Evolutionary conservation across 73 alveolate genomes (phyloP).

Genomic region (Paramecium sonneborni): DNA sequence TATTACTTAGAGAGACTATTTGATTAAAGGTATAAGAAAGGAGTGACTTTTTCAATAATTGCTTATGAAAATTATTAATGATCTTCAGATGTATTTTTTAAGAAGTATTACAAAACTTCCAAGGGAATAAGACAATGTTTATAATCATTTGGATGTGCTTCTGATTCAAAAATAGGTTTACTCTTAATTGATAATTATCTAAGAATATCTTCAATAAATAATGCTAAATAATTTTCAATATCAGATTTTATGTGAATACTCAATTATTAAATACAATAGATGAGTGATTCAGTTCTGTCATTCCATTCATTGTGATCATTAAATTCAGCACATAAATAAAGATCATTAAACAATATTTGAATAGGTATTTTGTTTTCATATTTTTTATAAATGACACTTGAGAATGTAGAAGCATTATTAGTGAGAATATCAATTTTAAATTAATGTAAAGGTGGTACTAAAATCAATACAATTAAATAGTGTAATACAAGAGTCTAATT

Average conservation of each 20-base stretch:
- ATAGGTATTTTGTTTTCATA: neutral
- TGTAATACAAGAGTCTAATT: slow-evolving; percentile 47
- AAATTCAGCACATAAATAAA: neutral
- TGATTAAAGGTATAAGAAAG: slow-evolving; percentile 3
- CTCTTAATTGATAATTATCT: neutral
- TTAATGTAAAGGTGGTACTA: slow-evolving; percentile 58
- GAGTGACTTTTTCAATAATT: slow-evolving; percentile 2
- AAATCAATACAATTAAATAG: neutral
- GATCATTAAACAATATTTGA: neutral
- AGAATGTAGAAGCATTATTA: slow-evolving; percentile 46
- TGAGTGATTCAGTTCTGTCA: neutral
- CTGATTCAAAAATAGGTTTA: neutral
- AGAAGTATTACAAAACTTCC: slow-evolving; percentile 7
- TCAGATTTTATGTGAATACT: slow-evolving; percentile 15
- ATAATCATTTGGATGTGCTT: neutral
- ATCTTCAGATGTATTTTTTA: slow-evolving; percentile 34
- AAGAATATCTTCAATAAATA: slow-evolving; percentile 9
- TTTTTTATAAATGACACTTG: slow-evolving; percentile 46
- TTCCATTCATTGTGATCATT: slow-evolving; percentile 8
- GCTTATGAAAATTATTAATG: neutral
- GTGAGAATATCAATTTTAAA: slow-evolving; percentile 58
- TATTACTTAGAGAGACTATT: neutral
- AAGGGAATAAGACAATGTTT: neutral
- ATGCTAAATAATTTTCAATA: neutral
- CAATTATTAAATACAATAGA: slow-evolving; percentile 22